Percentiles rank a stretch among this genome's conserved stretches.
Evolutionary conservation across 345 rosid species (phyloP).

Genomic region (Erodium maritimum): DNA sequence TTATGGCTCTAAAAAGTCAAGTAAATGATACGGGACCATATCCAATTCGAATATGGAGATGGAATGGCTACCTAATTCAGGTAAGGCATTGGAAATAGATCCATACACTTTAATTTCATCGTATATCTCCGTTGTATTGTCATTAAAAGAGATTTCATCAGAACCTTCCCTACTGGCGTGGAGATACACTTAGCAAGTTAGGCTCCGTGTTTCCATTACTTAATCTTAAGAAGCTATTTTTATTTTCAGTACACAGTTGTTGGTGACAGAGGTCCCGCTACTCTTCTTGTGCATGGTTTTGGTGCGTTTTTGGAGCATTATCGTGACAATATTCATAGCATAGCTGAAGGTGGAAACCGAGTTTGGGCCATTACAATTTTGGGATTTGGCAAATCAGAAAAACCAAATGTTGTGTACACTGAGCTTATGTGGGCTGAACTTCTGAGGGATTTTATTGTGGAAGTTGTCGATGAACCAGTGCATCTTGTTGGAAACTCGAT

Average conservation of each 20-base stretch:
- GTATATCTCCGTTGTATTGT: neutral
- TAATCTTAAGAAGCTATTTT: constrained; percentile 2
- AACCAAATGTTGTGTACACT: constrained; percentile 71
- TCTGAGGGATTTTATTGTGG: constrained; percentile 67
- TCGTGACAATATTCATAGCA: constrained; percentile 47
- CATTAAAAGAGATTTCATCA: neutral
- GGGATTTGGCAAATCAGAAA: constrained; percentile 91
- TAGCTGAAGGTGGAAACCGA: constrained; percentile 43
- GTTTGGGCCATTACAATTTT: constrained; percentile 70
- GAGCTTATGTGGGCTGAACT: constrained; percentile 84
- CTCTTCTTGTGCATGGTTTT: constrained; percentile 86
- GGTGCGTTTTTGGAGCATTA: constrained; percentile 90
- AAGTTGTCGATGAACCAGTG: constrained; percentile 70
- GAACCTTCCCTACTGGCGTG: constrained; percentile 6
- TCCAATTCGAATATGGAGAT: constrained; percentile 57
- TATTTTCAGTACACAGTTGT: constrained; percentile 45
- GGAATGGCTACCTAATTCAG: constrained; percentile 79
- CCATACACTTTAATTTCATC: neutral
- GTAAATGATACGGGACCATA: constrained; percentile 14
- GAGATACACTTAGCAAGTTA: neutral
- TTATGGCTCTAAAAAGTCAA: constrained; percentile 45
- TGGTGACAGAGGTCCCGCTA: constrained; percentile 60
- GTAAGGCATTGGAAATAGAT: constrained; percentile 22
- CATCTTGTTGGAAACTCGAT: constrained; percentile 80
- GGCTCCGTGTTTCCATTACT: constrained; percentile 1